phyloP scores from a whole-genome alignment of 2,329 filamentous ascomycete genomes.

The Zasmidium angulare region DNA sequence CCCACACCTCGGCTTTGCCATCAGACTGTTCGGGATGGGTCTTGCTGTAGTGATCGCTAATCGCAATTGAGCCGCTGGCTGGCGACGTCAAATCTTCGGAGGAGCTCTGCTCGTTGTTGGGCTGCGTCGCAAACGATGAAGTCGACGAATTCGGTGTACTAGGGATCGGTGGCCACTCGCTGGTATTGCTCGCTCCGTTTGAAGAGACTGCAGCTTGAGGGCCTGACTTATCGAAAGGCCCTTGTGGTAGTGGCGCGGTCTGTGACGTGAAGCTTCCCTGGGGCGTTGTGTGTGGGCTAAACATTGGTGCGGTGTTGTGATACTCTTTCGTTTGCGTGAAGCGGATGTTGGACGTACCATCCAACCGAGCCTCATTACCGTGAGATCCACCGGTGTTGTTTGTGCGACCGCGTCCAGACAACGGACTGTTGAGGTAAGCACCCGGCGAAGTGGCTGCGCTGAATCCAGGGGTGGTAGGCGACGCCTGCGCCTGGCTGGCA shows the following conservation, averaged over 20 bases:
- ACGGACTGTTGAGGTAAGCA: neutral
- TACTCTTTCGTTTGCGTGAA: constrained; percentile 19
- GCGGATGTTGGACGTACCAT: constrained; percentile 2
- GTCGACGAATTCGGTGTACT: constrained; percentile 6
- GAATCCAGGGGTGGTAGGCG: neutral
- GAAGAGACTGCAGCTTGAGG: neutral
- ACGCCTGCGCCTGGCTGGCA: neutral
- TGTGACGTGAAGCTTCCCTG: neutral
- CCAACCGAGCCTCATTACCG: neutral
- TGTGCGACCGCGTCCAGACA: constrained; percentile 1
- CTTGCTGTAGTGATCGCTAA: constrained; percentile 18
- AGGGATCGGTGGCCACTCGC: neutral
- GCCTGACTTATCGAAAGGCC: neutral
- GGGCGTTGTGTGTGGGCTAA: neutral
- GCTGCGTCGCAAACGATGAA: neutral
- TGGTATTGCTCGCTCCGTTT: constrained; percentile 3
- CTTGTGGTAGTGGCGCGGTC: constrained; percentile 14
- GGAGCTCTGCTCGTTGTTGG: neutral
- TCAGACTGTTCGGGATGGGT: constrained; percentile 13
- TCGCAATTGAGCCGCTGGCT: constrained; percentile 6
- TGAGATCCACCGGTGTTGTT: neutral
- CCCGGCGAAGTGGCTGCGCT: neutral
- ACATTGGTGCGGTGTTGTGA: constrained; percentile 4
- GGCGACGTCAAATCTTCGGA: constrained; percentile 6
- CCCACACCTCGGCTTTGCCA: constrained; percentile 16